Percentiles rank a stretch among this genome's conserved stretches.
These are phyloP conservation scores for Alectoria sarmentosa DNA, from an alignment of 495 filamentous ascomycete genomes.

Conservation along the genomic window DNA sequence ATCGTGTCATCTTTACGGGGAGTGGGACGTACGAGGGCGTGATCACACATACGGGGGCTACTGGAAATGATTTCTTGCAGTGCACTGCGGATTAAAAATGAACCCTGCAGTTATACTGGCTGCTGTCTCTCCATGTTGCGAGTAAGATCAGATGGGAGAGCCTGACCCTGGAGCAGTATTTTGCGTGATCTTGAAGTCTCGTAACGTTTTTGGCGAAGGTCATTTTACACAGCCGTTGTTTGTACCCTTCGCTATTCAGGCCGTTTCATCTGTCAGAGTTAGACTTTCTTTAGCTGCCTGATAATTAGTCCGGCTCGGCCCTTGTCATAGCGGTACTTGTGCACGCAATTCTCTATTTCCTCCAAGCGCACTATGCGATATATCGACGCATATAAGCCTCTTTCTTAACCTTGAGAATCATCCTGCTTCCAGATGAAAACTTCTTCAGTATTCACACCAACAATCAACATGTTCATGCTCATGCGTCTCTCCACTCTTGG, in stretches of 20 bases:
- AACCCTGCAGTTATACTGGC: too few species aligned
- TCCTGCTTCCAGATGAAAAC: not conserved
- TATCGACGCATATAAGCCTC: not conserved
- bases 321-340: not conserved
- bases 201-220: not conserved
- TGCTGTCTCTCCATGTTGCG: not conserved
- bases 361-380: not conserved
- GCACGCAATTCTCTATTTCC: not conserved
- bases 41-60: constrained; percentile 65
- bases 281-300: not conserved
- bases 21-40: constrained; percentile 45
- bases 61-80: constrained; percentile 56
- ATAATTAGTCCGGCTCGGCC: not conserved
- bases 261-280: not conserved
- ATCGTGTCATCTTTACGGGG: constrained; percentile 62
- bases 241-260: not conserved
- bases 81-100: constrained; percentile 35
- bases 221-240: not conserved
- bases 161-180: not conserved
- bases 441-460: not conserved
- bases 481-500: not conserved
- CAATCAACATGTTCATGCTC: not conserved
- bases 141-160: not conserved
- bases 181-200: not conserved
- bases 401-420: not conserved